Percentiles rank a stretch among this genome's conserved stretches.
These are phyloP conservation scores for Ceratocystis cacaofunesta DNA, from an alignment of 2,329 filamentous ascomycete species.

Conservation along the genomic window DNA sequence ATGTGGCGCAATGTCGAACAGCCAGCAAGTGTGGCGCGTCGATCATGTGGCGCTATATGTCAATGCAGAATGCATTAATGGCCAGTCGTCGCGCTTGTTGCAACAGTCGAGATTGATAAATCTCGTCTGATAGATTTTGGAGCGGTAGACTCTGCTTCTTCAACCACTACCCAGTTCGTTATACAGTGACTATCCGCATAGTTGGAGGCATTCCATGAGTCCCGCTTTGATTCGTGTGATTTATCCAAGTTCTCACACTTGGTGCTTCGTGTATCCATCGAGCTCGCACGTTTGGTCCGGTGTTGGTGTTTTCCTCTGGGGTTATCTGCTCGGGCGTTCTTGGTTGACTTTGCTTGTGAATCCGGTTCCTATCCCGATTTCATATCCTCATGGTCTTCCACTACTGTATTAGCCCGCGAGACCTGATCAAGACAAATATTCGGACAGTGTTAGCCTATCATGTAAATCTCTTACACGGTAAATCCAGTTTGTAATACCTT, in stretches of 20 bases:
- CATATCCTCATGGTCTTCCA: not conserved
- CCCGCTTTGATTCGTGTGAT: not conserved
- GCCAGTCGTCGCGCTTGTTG: not conserved
- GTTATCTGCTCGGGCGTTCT: not conserved
- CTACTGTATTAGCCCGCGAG: not conserved
- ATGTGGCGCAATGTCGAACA: not conserved
- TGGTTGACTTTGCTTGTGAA: not conserved
- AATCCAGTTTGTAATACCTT: not conserved
- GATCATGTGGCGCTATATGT: not conserved
- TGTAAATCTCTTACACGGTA: not conserved
- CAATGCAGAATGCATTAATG: not conserved
- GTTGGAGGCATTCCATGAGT: too few species aligned
- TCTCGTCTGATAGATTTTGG: too few species aligned
- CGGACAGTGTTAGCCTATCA: not conserved
- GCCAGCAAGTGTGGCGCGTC: not conserved
- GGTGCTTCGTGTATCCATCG: not conserved
- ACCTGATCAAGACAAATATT: not conserved
- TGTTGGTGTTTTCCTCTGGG: not conserved
- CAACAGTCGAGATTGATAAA: not conserved
- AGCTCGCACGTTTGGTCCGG: not conserved
- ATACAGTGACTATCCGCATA: too few species aligned
- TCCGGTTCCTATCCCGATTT: not conserved
- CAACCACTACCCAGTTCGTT: rapidly evolving
- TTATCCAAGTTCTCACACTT: not conserved
- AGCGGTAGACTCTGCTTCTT: not conserved